These are phyloP conservation scores for Yueomyces sp. DNA, from an alignment of 805 yeast species.

Conservation along the genomic window DNA sequence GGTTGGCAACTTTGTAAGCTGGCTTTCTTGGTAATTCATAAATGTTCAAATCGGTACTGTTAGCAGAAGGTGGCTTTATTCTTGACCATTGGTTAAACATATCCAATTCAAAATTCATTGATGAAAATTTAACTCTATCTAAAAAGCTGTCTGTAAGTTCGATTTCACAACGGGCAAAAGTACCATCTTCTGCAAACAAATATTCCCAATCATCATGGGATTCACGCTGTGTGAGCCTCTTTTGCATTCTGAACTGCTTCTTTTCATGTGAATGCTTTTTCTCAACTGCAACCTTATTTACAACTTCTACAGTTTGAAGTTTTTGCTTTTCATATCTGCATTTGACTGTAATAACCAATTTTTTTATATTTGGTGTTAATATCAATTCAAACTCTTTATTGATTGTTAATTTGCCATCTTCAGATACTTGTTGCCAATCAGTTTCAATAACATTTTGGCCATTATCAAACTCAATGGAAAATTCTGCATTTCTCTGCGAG, in stretches of 20 bases:
- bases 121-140: slow-evolving; percentile 5
- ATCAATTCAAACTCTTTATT: slow-evolving; percentile 63
- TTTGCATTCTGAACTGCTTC: slow-evolving; percentile 25
- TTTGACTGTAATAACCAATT: slow-evolving; percentile 62
- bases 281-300: slow-evolving; percentile 39
- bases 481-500: slow-evolving; percentile 31
- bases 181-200: slow-evolving; percentile 71
- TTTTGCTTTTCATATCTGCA: slow-evolving; percentile 36
- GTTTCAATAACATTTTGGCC: slow-evolving; percentile 30
- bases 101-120: slow-evolving; percentile 3
- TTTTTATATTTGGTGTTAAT: slow-evolving; percentile 28
- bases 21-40: slow-evolving; percentile 14
- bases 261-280: slow-evolving; percentile 19
- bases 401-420: slow-evolving; percentile 24
- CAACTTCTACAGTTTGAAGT: slow-evolving; percentile 43
- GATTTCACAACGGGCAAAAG: slow-evolving; percentile 70
- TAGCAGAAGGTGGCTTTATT: background rate
- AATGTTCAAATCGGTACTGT: background rate
- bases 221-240: slow-evolving; percentile 37
- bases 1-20: slow-evolving; percentile 52
- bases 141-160: slow-evolving; percentile 19
- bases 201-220: slow-evolving; percentile 46
- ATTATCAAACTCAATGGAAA: slow-evolving; percentile 29
- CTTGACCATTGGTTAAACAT: slow-evolving; percentile 63
- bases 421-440: slow-evolving; percentile 27